Conservation (phyloP, 2,329 filamentous ascomycete species). For the Curvularia eragrostidis region DNA sequence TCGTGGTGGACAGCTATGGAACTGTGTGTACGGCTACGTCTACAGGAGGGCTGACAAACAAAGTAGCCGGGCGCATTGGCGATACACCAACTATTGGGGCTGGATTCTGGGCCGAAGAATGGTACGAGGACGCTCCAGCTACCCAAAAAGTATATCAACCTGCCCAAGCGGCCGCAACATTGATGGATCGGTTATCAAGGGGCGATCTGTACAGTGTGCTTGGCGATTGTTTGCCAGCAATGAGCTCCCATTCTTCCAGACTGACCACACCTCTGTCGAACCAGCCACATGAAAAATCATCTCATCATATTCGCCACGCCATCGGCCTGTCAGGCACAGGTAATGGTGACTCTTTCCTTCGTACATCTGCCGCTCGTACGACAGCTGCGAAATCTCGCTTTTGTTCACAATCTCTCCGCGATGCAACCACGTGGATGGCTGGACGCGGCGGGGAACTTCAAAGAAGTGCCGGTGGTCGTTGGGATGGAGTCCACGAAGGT, state of each 20-base stretch:
- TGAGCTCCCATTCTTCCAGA: constrained; percentile 45
- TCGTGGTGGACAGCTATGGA: constrained; percentile 78
- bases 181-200: constrained; percentile 35
- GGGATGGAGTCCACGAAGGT: constrained; percentile 77
- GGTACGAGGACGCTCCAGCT: constrained; percentile 55
- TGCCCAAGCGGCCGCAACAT: constrained; percentile 19
- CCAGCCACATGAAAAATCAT: constrained; percentile 8
- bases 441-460: constrained; percentile 77
- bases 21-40: constrained; percentile 71
- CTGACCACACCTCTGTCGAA: not conserved
- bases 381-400: constrained; percentile 76
- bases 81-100: constrained; percentile 85
- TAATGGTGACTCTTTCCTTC: constrained; percentile 87
- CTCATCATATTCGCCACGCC: constrained; percentile 41
- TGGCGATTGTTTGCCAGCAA: constrained; percentile 65
- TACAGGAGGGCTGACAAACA: constrained; percentile 85
- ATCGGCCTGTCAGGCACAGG: constrained; percentile 78
- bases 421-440: constrained; percentile 69
- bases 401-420: constrained; percentile 57
- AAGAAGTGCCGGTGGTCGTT: constrained; percentile 74
- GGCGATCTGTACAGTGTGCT: constrained; percentile 58
- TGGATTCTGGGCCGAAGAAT: constrained; percentile 90
- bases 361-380: constrained; percentile 73
- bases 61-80: constrained; percentile 81
- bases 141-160: constrained; percentile 32